Base-by-base conservation (phyloP, 208 protist species). In the Endotrypanum monterogeii region DNA sequence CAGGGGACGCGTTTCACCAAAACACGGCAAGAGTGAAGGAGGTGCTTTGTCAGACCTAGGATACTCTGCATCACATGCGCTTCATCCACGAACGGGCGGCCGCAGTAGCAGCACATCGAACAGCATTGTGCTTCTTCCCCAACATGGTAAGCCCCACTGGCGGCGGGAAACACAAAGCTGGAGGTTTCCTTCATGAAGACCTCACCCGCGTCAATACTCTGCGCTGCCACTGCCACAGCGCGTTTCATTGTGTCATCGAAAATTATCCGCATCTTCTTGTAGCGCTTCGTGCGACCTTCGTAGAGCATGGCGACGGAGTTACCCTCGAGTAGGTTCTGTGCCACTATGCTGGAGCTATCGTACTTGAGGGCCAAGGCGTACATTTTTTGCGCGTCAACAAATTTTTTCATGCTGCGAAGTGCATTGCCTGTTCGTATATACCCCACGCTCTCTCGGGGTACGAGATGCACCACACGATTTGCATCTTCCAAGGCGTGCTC, bases 361-460 rank as follows among this genome's bases (percentile, higher is more conserved):
- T 70, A 70, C 52, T 73, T 65, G 74, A 93, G 71, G 9, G 89
- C 92, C 30, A 80, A 74, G 44, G 89, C 70, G 83, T 92, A 95
- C 68, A 84, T 91, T 28, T 67, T 71, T 71, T 91, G 80, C 23
- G 89, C 92, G 50, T 94, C 84, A 32, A 86, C 82, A 69, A 86
- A 93, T 46, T 84, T 73, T 51, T 88, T 89, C 63, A 90, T 84
- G 58, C 84, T 82, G 67, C 86, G 88, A 62, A 93, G 75, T n/a
- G 90, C 84, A 69, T 94, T 96, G 28, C 86, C 91, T 9, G 84
- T 86, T 25, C 92, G 89, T 5, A 96, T 85, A 70, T 94, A 95
- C 35, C 92, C 92, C 32, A 91, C 50, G 72, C 80, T 87, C 75
- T 76, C 84, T 0, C 89, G 61, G 1, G 89, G 90, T 28, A 55